Conservation (phyloP, 139 green algal species). For the Astrephomene gubernaculifera region DNA sequence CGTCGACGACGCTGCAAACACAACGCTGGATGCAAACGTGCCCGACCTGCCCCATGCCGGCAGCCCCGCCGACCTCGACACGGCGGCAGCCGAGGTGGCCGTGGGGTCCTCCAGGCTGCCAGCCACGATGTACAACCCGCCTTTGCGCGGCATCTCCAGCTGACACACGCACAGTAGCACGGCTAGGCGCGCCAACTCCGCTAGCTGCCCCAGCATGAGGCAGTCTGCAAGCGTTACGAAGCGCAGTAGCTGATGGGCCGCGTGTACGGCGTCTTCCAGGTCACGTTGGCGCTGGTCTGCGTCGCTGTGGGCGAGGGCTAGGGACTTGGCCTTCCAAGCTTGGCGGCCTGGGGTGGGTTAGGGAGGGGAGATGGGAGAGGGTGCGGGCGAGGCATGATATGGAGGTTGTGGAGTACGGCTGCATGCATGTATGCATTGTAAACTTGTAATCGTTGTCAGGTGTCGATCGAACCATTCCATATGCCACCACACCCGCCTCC, state of each 20-base stretch:
- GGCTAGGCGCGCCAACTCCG: conserved; percentile 49
- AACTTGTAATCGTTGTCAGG: too few species aligned
- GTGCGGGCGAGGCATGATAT: too few species aligned
- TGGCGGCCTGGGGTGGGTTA: conserved; percentile 11
- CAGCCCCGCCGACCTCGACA: background rate
- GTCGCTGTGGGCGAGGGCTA: background rate
- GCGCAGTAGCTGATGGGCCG: conserved; percentile 32
- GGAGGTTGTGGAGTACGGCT: too few species aligned
- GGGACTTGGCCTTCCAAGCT: conserved; percentile 42
- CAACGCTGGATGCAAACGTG: background rate
- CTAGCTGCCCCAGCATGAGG: conserved; percentile 50
- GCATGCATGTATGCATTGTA: too few species aligned
- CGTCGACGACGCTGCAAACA: background rate
- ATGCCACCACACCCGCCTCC: too few species aligned
- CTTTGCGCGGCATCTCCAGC: conserved; percentile 42
- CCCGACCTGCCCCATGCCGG: conserved; percentile 3
- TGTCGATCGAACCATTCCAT: too few species aligned
- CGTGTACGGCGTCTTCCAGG: conserved; percentile 33
- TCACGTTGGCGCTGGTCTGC: background rate
- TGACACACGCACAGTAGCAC: conserved; percentile 35
- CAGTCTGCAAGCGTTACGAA: conserved; percentile 51
- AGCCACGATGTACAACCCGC: conserved; percentile 31
- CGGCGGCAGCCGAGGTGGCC: background rate
- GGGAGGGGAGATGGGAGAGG: too few species aligned
- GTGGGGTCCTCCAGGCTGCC: conserved; percentile 20